Evolutionary conservation across 768 basidiomycete species (phyloP).

Genomic region (Cantharellus anzutake): DNA sequence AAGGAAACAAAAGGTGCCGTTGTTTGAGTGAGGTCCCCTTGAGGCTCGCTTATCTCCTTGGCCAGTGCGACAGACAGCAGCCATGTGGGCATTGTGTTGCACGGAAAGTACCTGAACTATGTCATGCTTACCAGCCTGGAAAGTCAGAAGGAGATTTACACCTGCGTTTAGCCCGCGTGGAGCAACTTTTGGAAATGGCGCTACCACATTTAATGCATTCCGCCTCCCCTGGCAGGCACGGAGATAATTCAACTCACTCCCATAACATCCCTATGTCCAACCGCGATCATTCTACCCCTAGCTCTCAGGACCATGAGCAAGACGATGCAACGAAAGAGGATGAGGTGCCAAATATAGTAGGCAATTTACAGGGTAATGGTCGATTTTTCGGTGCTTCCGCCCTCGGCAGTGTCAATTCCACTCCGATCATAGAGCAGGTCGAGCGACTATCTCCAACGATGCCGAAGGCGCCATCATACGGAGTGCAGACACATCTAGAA

Average conservation of each 20-base stretch:
- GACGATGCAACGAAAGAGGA: conserved; percentile 53
- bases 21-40: conserved; percentile 2
- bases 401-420: conserved; percentile 65
- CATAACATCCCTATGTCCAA: not conserved
- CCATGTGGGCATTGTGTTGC: conserved; percentile 76
- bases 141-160: conserved; percentile 58
- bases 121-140: conserved; percentile 76
- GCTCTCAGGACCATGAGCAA: conserved; percentile 47
- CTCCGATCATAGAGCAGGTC: conserved; percentile 64
- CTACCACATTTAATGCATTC: conserved; percentile 34
- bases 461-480: not conserved
- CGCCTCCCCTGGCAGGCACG: not conserved
- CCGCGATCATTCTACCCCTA: conserved; percentile 28
- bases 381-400: conserved; percentile 43
- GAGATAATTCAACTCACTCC: not conserved
- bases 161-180: conserved; percentile 51
- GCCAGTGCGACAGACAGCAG: conserved; percentile 66
- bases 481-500: conserved; percentile 2
- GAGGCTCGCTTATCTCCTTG: conserved; percentile 4
- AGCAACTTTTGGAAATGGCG: conserved; percentile 64
- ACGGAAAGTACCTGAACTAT: conserved; percentile 72
- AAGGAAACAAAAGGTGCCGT: conserved; percentile 60
- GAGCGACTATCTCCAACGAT: conserved; percentile 5
- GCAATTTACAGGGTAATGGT: conserved; percentile 70
- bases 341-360: conserved; percentile 57